A percentile compares a stretch with the other conserved stretches of the same genome.
These are phyloP conservation scores for Lepiota venenata DNA, from an alignment of 768 basidiomycete species.

Conservation along the genomic window DNA sequence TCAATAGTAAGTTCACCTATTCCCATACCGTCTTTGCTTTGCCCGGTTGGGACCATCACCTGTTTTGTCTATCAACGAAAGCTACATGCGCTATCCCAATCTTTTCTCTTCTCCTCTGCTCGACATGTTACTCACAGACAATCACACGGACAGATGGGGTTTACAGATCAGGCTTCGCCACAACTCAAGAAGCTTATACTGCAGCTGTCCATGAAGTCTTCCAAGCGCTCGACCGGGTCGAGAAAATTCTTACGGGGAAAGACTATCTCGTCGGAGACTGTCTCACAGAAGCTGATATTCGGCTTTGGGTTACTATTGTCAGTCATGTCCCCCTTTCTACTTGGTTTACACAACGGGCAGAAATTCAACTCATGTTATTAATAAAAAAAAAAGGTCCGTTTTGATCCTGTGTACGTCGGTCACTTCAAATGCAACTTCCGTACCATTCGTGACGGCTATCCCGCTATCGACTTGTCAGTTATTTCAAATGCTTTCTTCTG, in stretches of 20 bases:
- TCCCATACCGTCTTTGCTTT: too few relatives aligned
- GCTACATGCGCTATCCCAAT: not conserved
- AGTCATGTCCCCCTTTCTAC: conserved; percentile 26
- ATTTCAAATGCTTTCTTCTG: not conserved
- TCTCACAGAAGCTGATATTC: conserved; percentile 82
- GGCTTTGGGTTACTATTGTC: conserved; percentile 93
- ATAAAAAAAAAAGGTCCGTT: conserved; percentile 81
- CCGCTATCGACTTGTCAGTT: conserved; percentile 65
- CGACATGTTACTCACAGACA: not conserved
- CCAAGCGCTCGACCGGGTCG: conserved; percentile 74
- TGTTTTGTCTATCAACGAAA: too few relatives aligned
- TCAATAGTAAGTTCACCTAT: conserved; percentile 61
- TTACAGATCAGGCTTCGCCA: conserved; percentile 89
- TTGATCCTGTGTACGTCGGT: conserved; percentile 86
- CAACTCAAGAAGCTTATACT: conserved; percentile 76
- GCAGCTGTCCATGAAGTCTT: conserved; percentile 73
- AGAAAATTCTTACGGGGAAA: conserved; percentile 72
- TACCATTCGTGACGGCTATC: conserved; percentile 84
- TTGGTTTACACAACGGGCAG: not conserved
- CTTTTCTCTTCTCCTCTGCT: not conserved
- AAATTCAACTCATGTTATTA: not conserved
- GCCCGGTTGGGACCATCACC: not conserved
- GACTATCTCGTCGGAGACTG: conserved; percentile 80
- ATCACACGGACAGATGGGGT: conserved; percentile 62
- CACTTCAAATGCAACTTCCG: conserved; percentile 95